Evolutionary conservation across 768 basidiomycete genomes (phyloP).

Genomic region (Dacryopinax spathularia): DNA sequence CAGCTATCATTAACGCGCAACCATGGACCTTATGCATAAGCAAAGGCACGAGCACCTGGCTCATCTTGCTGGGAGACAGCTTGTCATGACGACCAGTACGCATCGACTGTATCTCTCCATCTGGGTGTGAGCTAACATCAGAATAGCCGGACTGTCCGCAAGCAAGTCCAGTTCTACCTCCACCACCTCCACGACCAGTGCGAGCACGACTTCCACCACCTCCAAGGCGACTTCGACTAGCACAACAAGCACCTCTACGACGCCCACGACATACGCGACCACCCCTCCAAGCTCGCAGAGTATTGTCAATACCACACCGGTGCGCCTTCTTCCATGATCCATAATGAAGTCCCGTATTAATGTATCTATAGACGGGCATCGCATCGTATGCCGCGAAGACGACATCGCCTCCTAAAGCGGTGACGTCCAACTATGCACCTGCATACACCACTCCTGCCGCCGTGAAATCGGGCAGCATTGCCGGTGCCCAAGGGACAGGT

Average conservation of each 20-base stretch:
- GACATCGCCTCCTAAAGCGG: not conserved
- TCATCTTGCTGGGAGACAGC: not conserved
- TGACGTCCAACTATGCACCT: not conserved
- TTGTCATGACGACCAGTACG: not conserved
- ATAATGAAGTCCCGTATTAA: not conserved
- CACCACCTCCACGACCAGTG: not conserved
- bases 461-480: not conserved
- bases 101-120: not conserved
- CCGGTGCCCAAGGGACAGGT: not conserved
- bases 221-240: not conserved
- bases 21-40: not conserved
- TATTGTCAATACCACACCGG: not conserved
- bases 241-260: not conserved
- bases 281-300: not conserved
- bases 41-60: not conserved
- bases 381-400: constrained; percentile 5
- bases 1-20: not conserved
- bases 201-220: not conserved
- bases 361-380: not conserved
- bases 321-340: not conserved
- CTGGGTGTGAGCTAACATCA: not conserved
- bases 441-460: constrained; percentile 2
- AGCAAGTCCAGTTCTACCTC: not conserved
- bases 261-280: not conserved
- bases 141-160: not conserved